These are phyloP conservation scores for Hanseniaspora jakobsenii DNA, from an alignment of 805 yeast species.

Conservation along the genomic window DNA sequence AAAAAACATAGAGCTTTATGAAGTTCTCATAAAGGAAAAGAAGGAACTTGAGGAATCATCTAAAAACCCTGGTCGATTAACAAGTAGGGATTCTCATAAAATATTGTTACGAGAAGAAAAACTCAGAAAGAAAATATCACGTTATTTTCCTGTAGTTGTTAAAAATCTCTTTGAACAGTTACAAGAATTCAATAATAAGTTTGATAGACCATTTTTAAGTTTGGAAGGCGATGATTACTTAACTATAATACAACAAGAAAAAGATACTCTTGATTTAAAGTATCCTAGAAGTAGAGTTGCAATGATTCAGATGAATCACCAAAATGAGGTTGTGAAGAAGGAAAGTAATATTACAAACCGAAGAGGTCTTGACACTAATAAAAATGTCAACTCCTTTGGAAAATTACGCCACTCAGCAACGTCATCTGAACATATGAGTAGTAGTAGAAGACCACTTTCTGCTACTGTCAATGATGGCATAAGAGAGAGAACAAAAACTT, in stretches of 20 bases:
- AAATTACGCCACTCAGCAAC: too few relatives aligned
- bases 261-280: slow-evolving; percentile 26
- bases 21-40: slow-evolving; percentile 49
- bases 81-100: slow-evolving; percentile 64
- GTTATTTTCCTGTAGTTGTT: slow-evolving; percentile 54
- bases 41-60: slow-evolving; percentile 52
- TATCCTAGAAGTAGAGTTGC: slow-evolving; percentile 27
- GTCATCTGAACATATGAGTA: too few relatives aligned
- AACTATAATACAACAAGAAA: slow-evolving; percentile 24
- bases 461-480: neutral
- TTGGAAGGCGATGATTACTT: slow-evolving; percentile 19
- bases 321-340: too few relatives aligned
- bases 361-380: too few relatives aligned
- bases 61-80: slow-evolving; percentile 66
- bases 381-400: too few relatives aligned
- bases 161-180: slow-evolving; percentile 39
- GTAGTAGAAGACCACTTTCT: neutral
- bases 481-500: neutral
- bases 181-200: slow-evolving; percentile 35
- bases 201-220: slow-evolving; percentile 28
- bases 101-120: slow-evolving; percentile 72
- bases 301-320: slow-evolving; percentile 6
- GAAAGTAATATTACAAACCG: too few relatives aligned
- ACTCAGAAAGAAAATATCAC: slow-evolving; percentile 53
- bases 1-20: slow-evolving; percentile 42